A percentile compares a stretch with the other conserved stretches of the same genome.
phyloP scores from a whole-genome alignment of 129 eudicot genomes.

The Flaveria trinervia region DNA sequence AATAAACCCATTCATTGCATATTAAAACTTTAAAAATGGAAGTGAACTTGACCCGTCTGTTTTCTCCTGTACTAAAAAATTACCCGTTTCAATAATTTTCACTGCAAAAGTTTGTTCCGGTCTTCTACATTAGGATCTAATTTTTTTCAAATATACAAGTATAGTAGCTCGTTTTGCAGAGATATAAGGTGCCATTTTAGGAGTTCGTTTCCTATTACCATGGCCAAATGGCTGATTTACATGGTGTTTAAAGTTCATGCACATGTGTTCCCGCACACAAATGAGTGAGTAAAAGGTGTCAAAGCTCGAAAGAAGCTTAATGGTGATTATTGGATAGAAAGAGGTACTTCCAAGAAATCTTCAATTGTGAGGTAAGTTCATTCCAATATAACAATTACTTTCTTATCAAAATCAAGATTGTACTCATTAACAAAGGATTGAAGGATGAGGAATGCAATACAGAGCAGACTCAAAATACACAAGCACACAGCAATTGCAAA shows the following conservation, averaged over 20 bases:
- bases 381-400: no score
- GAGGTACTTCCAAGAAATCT: no score
- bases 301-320: background rate
- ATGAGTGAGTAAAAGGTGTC: background rate
- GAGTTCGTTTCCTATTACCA: no score
- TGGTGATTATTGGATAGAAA: background rate
- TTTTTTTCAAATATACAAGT: background rate
- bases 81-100: background rate
- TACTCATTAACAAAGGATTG: background rate
- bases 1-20: background rate
- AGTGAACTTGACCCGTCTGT: background rate
- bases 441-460: background rate
- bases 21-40: background rate
- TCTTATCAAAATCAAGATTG: background rate
- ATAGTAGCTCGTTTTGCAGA: background rate
- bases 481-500: background rate
- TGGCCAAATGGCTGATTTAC: background rate
- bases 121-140: background rate
- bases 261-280: background rate
- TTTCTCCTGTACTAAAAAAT: background rate
- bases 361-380: no score
- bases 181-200: no score
- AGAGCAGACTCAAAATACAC: background rate
- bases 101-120: background rate
- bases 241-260: background rate